Base-by-base conservation (phyloP, 2,329 filamentous ascomycete genomes). In the Capronia epimyces region DNA sequence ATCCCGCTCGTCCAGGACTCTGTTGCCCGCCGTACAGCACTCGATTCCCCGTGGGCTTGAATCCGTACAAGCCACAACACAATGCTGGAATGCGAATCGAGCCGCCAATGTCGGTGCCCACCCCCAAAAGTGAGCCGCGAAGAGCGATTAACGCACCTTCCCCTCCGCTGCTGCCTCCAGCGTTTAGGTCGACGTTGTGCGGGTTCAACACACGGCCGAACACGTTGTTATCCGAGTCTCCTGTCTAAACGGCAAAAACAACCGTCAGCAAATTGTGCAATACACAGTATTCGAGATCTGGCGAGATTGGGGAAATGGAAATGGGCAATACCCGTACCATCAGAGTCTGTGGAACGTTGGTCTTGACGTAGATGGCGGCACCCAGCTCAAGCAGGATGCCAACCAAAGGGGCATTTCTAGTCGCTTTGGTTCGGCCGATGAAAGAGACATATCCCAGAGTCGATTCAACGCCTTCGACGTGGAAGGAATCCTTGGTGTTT, bases 101-200 rank as follows among this genome's bases (percentile, higher is more conserved):
- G 13, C 71, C 72, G 8, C 69, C 71, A 45, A 84, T 74, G 65
- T 85, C 82, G 0, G 82, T 84, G 0, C 80, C 81, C 8, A 84
- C 71, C 1, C 83, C 83, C 1, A 85, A 59, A 39, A 80, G 70
- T 20, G 71, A 77, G 0, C 81, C 82, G 25, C 73, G 71, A 69
- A 84, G 74, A 3, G 75, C 76, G n/a, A 84, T 59, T 12, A 84
- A 65, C 0, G 77, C 79, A 0, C 75, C 81, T 63, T 86, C 82
- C 7, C 84, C 84, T 8, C 84, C 84, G 0, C 78, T 81, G 12
- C 76, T 81, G 2, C 85, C 84, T 3, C 84, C 84, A 0, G 80
- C 74, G 0, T 77, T 81, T 20, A 83, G 69, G 18, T 72, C 68
- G 1, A 78, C 73, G 51, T 85, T 84, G 49, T 76, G 70, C 0